These are phyloP conservation scores for Xanthoconium purpureum DNA, from an alignment of 768 basidiomycete genomes.

Conservation along the genomic window DNA sequence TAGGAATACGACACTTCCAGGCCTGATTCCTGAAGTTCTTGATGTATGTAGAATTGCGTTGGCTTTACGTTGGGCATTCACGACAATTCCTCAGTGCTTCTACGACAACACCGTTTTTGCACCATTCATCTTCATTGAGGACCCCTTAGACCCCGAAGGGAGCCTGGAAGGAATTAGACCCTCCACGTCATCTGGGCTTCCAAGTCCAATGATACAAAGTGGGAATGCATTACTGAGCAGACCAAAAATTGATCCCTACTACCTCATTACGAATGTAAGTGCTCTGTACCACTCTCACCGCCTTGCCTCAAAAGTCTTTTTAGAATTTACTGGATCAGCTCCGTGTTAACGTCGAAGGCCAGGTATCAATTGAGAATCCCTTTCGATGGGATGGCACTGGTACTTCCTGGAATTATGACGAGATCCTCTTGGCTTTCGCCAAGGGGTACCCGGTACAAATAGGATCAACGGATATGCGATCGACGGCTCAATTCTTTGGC, in stretches of 20 bases:
- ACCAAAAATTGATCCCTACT: conserved; percentile 86
- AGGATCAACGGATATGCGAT: conserved; percentile 40
- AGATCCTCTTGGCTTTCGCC: conserved; percentile 63
- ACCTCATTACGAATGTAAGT: conserved; percentile 77
- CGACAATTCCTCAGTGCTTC: conserved; percentile 59
- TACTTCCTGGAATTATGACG: conserved; percentile 64
- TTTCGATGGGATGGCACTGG: conserved; percentile 65
- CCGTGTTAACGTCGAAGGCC: conserved; percentile 59
- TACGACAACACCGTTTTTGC: conserved; percentile 96
- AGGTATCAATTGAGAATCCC: conserved; percentile 60
- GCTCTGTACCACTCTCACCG: not conserved
- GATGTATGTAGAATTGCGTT: conserved; percentile 54
- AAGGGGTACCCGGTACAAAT: conserved; percentile 59
- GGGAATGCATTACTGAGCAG: conserved; percentile 47
- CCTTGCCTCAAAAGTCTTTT: conserved; percentile 7
- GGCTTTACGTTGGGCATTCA: not conserved
- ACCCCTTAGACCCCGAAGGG: conserved; percentile 69
- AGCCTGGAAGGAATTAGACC: conserved; percentile 41
- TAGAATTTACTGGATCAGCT: conserved; percentile 69
- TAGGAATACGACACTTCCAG: conserved; percentile 86
- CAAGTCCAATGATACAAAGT: conserved; percentile 30
- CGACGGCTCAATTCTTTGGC: conserved; percentile 40
- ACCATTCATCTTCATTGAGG: conserved; percentile 96
- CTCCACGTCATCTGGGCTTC: conserved; percentile 33
- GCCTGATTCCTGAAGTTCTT: conserved; percentile 76